Evolutionary conservation across 805 yeast species (phyloP), one percentile per base, ranked within the genome.

Genomic region (Yarrowia hollandica): DNA sequence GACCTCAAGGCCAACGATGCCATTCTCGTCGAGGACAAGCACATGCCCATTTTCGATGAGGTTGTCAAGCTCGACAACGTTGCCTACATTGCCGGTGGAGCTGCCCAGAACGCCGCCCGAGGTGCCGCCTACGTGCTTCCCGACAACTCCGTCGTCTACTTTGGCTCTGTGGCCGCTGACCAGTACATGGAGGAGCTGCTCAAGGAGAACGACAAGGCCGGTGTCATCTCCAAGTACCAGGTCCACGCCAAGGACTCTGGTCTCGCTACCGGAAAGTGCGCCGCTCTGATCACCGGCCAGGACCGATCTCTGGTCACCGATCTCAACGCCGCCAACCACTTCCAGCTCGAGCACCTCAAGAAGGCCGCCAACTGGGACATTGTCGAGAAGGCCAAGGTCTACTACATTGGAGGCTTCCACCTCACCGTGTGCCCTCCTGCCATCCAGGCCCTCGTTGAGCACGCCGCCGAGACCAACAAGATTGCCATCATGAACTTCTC

Each of bases 391-490:
- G 98, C 92, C 62, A 79, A 84, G 72, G 80, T 78, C 68, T 94
- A 77, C 80, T 94, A 94, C 82, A 87, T 94, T 71, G 99, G 98
- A 69, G 99, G 99, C n/a, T 94, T 85, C 89, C 99, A 94, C 75
- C 81, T 94, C 76, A 94, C 99, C 60, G 99, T 94, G 60, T 88
- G 96, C 65, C 97, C 96, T 65, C 96, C 86, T 62, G 97, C 99
- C 60, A 94, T 94, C 69, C 79, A 81, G 66, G 83, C 85, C 61
- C 80, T 94, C 68, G 99, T 97, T 66, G 81, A 90, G 75, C 96
- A 94, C 72, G 97, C 98, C 64, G 87, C 94, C 63, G 87, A 78
- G 62, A 80, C 76, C 69, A 83, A 86, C 80, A 89, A 89, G 77
- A 79, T 82, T 62, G 87, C 90, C 69, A 79, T 84, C 59, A 75